phyloP scores from a whole-genome alignment of 106 monocot species.

The Ottelia alismoides region DNA sequence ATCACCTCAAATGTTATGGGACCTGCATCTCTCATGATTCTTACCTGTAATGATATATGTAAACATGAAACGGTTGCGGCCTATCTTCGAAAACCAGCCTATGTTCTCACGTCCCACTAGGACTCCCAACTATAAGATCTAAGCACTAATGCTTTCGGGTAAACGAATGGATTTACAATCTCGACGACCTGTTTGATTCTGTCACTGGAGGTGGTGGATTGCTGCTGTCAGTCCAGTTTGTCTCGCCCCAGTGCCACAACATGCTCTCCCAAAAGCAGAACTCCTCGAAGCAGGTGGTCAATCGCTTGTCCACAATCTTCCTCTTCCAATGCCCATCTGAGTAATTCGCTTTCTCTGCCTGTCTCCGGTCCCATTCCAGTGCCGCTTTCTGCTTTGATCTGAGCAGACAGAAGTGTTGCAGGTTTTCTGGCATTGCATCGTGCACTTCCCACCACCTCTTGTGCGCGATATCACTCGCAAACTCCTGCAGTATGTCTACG shows the following conservation, averaged over 20 bases:
- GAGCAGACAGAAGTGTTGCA: conserved; percentile 48
- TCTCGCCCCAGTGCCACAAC: conserved; percentile 73
- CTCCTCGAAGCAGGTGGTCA: conserved; percentile 40
- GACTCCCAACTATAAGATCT: no score
- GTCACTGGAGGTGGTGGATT: not conserved
- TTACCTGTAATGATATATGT: no score
- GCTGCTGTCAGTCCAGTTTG: conserved; percentile 13
- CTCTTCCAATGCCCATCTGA: conserved; percentile 58
- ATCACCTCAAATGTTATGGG: no score
- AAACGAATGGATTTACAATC: no score
- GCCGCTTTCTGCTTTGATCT: conserved; percentile 51
- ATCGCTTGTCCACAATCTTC: conserved; percentile 35
- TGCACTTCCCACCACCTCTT: conserved; percentile 74
- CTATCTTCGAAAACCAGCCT: no score
- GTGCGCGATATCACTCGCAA: conserved; percentile 72
- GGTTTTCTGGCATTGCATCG: conserved; percentile 46
- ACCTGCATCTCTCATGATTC: no score
- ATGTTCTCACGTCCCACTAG: no score
- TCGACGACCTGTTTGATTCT: no score
- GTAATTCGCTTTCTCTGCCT: conserved; percentile 60
- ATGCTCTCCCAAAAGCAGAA: conserved; percentile 66
- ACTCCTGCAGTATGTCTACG: conserved; percentile 32
- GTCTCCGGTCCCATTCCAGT: conserved; percentile 66
- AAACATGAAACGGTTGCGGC: no score
- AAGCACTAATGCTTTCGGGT: no score